A percentile compares a stretch with the other conserved stretches of the same genome.
phyloP scores from a whole-genome alignment of 352 stramenopile genomes.

The Aphanomyces stellatus region DNA sequence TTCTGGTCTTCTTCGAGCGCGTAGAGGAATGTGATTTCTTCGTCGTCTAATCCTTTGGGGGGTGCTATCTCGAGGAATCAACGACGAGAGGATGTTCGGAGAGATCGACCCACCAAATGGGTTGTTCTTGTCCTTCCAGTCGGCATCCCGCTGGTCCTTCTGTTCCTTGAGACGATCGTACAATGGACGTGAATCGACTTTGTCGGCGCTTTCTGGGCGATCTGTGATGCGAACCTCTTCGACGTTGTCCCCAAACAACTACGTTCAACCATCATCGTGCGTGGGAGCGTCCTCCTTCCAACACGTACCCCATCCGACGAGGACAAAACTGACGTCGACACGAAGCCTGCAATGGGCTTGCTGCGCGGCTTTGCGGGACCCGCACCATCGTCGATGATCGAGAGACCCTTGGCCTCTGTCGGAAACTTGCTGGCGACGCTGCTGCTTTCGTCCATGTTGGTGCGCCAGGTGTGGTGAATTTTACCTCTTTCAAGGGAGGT shows the following conservation, averaged over 20 bases:
- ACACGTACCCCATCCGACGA: conserved; percentile 66
- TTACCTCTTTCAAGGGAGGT: not conserved
- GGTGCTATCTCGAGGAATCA: conserved; percentile 32
- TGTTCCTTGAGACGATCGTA: conserved; percentile 76
- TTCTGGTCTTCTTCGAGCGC: conserved; percentile 52
- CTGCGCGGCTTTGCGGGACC: conserved; percentile 19
- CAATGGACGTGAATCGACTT: conserved; percentile 42
- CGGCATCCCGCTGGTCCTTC: conserved; percentile 65
- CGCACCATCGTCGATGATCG: not conserved
- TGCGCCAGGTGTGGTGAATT: not conserved
- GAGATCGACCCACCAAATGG: conserved; percentile 48
- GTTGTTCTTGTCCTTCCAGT: conserved; percentile 88
- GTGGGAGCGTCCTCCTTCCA: no score
- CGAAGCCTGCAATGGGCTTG: conserved; percentile 53
- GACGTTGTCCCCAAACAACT: conserved; percentile 84
- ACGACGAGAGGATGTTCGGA: not conserved
- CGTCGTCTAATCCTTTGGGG: conserved; percentile 77
- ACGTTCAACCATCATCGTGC: not conserved
- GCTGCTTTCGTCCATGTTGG: not conserved
- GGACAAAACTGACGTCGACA: conserved; percentile 77
- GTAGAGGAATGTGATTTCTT: conserved; percentile 76
- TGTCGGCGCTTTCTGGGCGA: conserved; percentile 32
- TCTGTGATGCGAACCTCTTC: conserved; percentile 75
- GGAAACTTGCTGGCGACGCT: conserved; percentile 19
- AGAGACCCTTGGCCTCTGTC: conserved; percentile 4